Percentiles rank a stretch among this genome's conserved stretches.
These are phyloP conservation scores for Aureobasidium sp. DNA, from an alignment of 2,329 filamentous ascomycete species.

Conservation along the genomic window DNA sequence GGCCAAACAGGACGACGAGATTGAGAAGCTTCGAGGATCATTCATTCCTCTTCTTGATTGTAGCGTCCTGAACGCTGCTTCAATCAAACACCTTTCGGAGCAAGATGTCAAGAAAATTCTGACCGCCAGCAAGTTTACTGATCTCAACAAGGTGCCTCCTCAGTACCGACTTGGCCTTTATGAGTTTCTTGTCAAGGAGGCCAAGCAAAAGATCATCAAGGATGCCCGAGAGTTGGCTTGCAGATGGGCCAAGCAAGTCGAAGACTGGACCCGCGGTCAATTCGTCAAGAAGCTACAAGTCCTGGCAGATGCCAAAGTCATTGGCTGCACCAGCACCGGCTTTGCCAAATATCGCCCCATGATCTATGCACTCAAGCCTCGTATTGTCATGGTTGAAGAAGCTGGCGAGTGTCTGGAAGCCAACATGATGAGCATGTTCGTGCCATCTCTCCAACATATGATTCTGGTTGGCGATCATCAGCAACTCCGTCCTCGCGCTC, in stretches of 20 bases:
- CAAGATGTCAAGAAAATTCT: constrained; percentile 2
- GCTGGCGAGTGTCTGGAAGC: constrained; percentile 69
- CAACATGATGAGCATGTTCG: constrained; percentile 52
- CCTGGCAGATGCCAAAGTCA: constrained; percentile 52
- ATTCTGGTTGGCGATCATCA: constrained; percentile 73
- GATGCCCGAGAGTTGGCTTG: constrained; percentile 46
- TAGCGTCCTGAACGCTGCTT: background rate
- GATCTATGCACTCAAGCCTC: constrained; percentile 58
- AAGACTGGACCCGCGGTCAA: constrained; percentile 49
- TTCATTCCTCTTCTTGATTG: constrained; percentile 4
- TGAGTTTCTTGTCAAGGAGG: constrained; percentile 51
- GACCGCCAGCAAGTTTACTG: constrained; percentile 23
- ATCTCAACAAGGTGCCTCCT: constrained; percentile 56
- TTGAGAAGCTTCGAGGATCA: constrained; percentile 44
- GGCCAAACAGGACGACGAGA: constrained; percentile 45
- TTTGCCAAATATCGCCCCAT: constrained; percentile 72
- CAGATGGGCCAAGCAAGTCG: constrained; percentile 45
- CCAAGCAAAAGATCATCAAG: constrained; percentile 43
- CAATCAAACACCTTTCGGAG: background rate
- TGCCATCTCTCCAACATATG: constrained; percentile 57
- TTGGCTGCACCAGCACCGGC: constrained; percentile 71
- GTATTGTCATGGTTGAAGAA: constrained; percentile 68
- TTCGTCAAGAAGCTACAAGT: constrained; percentile 56
- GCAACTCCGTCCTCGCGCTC: constrained; percentile 65
- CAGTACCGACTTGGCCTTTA: constrained; percentile 59